Conservation (phyloP, 2,329 filamentous ascomycete genomes). For the Coleophoma cylindrospora region DNA sequence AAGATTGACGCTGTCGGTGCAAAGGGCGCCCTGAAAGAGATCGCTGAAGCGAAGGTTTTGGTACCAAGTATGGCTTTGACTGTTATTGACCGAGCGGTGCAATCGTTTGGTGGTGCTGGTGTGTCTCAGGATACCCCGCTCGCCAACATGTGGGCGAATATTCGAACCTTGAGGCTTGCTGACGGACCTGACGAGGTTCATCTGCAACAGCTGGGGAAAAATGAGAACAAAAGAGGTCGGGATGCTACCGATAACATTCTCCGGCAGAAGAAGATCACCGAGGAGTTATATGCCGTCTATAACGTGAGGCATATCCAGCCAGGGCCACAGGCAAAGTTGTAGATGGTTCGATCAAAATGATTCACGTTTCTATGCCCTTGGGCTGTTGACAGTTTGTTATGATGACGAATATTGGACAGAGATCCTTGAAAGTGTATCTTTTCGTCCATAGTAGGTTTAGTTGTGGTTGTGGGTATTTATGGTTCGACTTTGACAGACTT, state of each 20-base stretch:
- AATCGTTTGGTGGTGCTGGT: slow-evolving; percentile 86
- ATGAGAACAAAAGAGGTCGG: slow-evolving; percentile 68
- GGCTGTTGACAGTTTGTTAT: no score
- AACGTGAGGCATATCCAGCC: slow-evolving; percentile 31
- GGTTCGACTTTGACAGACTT: no score
- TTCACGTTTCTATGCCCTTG: no score
- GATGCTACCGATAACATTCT: slow-evolving; percentile 57
- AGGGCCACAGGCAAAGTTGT: slow-evolving; percentile 26
- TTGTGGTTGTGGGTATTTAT: no score
- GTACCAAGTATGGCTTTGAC: slow-evolving; percentile 76
- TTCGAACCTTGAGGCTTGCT: slow-evolving; percentile 77
- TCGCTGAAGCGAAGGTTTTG: slow-evolving; percentile 91
- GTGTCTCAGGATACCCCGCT: slow-evolving; percentile 93
- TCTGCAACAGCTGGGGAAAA: slow-evolving; percentile 71
- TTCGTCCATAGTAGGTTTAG: no score
- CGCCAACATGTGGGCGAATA: slow-evolving; percentile 74
- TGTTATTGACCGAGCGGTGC: slow-evolving; percentile 91
- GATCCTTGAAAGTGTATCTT: no score
- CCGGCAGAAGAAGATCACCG: slow-evolving; percentile 59
- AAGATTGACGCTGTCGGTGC: slow-evolving; percentile 88
- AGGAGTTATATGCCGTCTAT: slow-evolving; percentile 60
- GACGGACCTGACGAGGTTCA: slow-evolving; percentile 98
- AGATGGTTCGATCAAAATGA: slow-evolving; percentile 6
- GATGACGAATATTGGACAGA: no score
- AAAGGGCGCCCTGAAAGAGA: slow-evolving; percentile 87